Conservation (phyloP, 805 yeast species). For the Metschnikowia sp. region DNA sequence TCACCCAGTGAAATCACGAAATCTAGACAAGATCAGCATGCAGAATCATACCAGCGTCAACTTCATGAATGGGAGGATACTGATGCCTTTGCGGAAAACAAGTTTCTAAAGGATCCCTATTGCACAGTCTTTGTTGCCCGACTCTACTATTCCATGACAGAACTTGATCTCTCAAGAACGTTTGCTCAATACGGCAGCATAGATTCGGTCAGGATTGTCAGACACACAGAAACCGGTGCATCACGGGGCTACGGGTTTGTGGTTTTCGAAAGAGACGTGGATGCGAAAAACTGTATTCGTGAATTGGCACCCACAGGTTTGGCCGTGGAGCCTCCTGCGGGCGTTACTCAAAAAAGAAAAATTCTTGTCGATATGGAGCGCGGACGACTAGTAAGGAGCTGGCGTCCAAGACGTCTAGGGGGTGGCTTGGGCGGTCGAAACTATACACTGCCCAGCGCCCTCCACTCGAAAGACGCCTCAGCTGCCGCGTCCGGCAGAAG, state of each 20-base stretch:
- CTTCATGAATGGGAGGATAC: conserved; percentile 19
- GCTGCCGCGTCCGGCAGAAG: conserved; percentile 33
- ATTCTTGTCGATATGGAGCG: conserved; percentile 72
- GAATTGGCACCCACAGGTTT: conserved; percentile 49
- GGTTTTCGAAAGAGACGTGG: conserved; percentile 58
- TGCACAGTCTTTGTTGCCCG: conserved; percentile 77
- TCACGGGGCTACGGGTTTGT: conserved; percentile 85
- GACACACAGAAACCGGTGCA: conserved; percentile 38
- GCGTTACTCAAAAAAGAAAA: conserved; percentile 45
- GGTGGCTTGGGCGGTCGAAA: conserved; percentile 93
- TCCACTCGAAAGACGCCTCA: conserved; percentile 27
- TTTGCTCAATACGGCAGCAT: conserved; percentile 70
- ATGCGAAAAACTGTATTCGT: conserved; percentile 59
- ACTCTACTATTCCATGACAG: conserved; percentile 60
- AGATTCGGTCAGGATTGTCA: conserved; percentile 45
- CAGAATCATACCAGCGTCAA: conserved; percentile 16
- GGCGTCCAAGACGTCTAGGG: conserved; percentile 76
- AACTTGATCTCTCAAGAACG: conserved; percentile 60
- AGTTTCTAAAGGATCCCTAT: conserved; percentile 54
- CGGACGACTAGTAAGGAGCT: conserved; percentile 59
- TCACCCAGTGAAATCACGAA: background rate
- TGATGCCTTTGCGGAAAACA: conserved; percentile 16
- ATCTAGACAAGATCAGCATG: conserved; percentile 6
- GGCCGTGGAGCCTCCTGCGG: conserved; percentile 19
- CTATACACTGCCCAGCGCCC: conserved; percentile 40